phyloP scores from a whole-genome alignment of 2,329 filamentous ascomycete species.

The Juglanconis juglandina region DNA sequence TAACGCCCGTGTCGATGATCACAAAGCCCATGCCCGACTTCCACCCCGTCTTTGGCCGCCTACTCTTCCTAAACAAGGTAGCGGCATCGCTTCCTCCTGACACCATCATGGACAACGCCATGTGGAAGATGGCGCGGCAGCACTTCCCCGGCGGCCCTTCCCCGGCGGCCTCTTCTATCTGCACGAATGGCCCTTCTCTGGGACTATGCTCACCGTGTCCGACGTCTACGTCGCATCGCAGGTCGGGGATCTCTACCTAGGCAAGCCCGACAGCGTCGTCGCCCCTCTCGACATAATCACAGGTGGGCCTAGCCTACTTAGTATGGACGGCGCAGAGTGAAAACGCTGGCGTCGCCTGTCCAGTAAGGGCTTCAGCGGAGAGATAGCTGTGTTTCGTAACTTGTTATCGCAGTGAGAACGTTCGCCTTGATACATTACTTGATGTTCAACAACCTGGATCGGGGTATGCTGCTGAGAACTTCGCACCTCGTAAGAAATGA shows the following conservation, averaged over 20 bases:
- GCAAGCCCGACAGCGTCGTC: constrained; percentile 24
- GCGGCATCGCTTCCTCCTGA: constrained; percentile 15
- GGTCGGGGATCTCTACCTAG: constrained; percentile 20
- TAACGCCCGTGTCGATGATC: background rate
- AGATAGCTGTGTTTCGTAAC: constrained; percentile 21
- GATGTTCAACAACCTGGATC: too few species aligned
- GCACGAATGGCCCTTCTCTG: constrained; percentile 22
- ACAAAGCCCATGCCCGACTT: constrained; percentile 1
- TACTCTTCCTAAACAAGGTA: constrained; percentile 18
- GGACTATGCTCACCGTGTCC: constrained; percentile 19
- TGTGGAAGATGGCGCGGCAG: constrained; percentile 18
- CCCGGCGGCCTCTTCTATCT: constrained; percentile 22
- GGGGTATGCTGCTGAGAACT: too few species aligned
- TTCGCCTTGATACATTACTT: background rate
- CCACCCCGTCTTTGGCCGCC: constrained; percentile 20
- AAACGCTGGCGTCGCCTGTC: constrained; percentile 24
- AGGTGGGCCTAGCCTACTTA: background rate
- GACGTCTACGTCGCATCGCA: constrained; percentile 18
- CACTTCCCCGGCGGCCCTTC: constrained; percentile 18
- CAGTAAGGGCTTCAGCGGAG: constrained; percentile 23
- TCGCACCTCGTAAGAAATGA: too few species aligned
- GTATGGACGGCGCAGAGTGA: constrained; percentile 13
- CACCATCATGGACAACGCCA: constrained; percentile 19
- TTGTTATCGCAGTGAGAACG: constrained; percentile 6
- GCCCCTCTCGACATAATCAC: constrained; percentile 23